phyloP scores from a whole-genome alignment of 2,329 filamentous ascomycete genomes.

The Phaeoacremonium minimum region DNA sequence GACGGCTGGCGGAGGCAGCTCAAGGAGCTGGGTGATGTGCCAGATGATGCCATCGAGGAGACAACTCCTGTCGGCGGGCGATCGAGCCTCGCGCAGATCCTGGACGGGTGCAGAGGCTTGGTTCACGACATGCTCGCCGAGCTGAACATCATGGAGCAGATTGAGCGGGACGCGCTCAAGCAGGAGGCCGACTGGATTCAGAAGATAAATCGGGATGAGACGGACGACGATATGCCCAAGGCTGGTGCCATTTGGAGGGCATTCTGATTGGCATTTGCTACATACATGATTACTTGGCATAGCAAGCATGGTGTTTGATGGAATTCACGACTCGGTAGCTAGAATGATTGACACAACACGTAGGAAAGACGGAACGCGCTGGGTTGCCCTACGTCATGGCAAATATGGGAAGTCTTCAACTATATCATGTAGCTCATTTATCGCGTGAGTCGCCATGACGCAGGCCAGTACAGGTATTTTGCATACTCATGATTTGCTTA shows the following conservation, averaged over 20 bases:
- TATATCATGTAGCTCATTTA: too few species aligned
- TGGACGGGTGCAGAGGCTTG: conserved; percentile 42
- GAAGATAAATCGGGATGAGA: conserved; percentile 40
- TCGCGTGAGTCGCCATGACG: too few species aligned
- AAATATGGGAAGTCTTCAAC: too few species aligned
- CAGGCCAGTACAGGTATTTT: too few species aligned
- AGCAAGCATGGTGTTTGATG: too few species aligned
- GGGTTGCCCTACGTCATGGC: too few species aligned
- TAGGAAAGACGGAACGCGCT: too few species aligned
- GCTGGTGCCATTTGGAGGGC: conserved; percentile 46
- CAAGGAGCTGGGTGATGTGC: conserved; percentile 30
- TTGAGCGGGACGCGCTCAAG: conserved; percentile 52
- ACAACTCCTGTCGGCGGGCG: conserved; percentile 6
- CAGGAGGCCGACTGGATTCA: conserved; percentile 58
- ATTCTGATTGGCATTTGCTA: conserved; percentile 20
- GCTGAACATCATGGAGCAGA: conserved; percentile 55
- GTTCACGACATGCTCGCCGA: conserved; percentile 59
- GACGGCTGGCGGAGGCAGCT: conserved; percentile 49
- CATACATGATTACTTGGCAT: too few species aligned
- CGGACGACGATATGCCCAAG: conserved; percentile 20
- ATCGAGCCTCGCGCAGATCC: conserved; percentile 40
- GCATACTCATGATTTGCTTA: too few species aligned
- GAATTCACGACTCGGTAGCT: too few species aligned
- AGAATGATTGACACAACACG: too few species aligned
- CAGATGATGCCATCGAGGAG: conserved; percentile 2